Conservation (phyloP, 2,329 filamentous ascomycete species). For the Colletotrichum karsti region DNA sequence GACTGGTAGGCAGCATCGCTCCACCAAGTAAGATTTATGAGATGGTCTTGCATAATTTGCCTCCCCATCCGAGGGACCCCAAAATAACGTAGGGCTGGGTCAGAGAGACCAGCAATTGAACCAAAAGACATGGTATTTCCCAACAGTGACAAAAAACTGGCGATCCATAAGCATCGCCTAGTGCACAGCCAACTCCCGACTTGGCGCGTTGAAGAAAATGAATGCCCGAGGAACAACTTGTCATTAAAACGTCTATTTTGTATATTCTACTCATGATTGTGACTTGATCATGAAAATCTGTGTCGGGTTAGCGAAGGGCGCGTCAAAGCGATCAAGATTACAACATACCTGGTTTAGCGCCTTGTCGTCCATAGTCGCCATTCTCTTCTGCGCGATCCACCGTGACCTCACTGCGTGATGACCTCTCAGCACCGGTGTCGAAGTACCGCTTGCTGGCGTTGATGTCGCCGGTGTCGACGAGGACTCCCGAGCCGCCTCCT, state of each 20-base stretch:
- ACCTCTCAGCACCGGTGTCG: slow-evolving; percentile 55
- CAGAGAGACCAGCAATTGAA: no score
- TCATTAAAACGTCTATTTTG: background rate
- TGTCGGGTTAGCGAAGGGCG: slow-evolving; percentile 29
- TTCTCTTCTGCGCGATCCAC: slow-evolving; percentile 88
- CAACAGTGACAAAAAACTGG: no score
- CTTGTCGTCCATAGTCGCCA: slow-evolving; percentile 81
- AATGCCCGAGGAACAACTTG: background rate
- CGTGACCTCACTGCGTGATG: slow-evolving; percentile 81
- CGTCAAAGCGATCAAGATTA: background rate
- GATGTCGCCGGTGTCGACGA: slow-evolving; percentile 41
- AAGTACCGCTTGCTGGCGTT: slow-evolving; percentile 52
- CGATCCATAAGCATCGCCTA: no score
- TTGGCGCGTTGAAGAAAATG: no score
- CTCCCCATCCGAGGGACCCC: background rate
- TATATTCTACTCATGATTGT: slow-evolving; percentile 23
- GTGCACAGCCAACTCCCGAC: no score
- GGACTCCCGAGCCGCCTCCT: slow-evolving; percentile 36
- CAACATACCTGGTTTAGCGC: slow-evolving; percentile 82
- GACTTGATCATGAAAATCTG: slow-evolving; percentile 76
- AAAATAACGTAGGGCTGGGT: background rate
- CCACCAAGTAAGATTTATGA: background rate
- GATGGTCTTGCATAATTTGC: background rate
- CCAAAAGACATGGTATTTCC: no score
- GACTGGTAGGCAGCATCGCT: background rate